Evolutionary conservation across 2,329 filamentous ascomycete genomes (phyloP).

Genomic region (Aureobasidium sp.): DNA sequence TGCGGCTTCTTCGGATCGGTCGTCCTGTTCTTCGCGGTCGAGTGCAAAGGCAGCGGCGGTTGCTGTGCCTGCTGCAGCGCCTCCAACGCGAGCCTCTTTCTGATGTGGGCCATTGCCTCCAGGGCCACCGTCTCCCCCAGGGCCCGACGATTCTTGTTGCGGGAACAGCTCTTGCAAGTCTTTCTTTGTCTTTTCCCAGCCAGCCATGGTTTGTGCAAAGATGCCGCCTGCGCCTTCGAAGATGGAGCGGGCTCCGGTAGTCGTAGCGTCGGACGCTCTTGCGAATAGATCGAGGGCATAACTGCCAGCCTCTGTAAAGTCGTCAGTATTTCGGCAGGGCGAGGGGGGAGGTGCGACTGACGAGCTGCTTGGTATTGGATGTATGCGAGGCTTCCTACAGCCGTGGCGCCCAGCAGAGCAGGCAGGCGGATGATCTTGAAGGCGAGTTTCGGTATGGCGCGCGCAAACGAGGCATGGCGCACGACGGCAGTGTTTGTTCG

Average conservation of each 20-base stretch:
- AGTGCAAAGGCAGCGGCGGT: slow-evolving; percentile 75
- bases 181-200: slow-evolving; percentile 75
- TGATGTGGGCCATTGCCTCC: slow-evolving; percentile 31
- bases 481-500: slow-evolving; percentile 50
- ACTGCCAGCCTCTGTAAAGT: slow-evolving; percentile 56
- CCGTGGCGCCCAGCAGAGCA: slow-evolving; percentile 83
- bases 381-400: slow-evolving; percentile 82
- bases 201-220: slow-evolving; percentile 69
- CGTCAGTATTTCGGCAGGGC: neutral
- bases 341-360: neutral
- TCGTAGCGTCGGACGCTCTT: slow-evolving; percentile 63
- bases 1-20: slow-evolving; percentile 54
- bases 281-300: slow-evolving; percentile 71
- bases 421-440: slow-evolving; percentile 82
- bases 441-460: slow-evolving; percentile 74
- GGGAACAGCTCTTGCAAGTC: slow-evolving; percentile 72
- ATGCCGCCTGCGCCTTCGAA: slow-evolving; percentile 68
- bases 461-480: slow-evolving; percentile 58
- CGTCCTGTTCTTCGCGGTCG: slow-evolving; percentile 58
- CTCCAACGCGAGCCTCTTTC: slow-evolving; percentile 37
- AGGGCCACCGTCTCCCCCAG: slow-evolving; percentile 31
- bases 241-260: slow-evolving; percentile 59
- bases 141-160: slow-evolving; percentile 26
- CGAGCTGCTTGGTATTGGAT: slow-evolving; percentile 83
- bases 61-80: slow-evolving; percentile 59